phyloP scores from a whole-genome alignment of 164 flowering plant genomes.

The Magnolia officinalis region DNA sequence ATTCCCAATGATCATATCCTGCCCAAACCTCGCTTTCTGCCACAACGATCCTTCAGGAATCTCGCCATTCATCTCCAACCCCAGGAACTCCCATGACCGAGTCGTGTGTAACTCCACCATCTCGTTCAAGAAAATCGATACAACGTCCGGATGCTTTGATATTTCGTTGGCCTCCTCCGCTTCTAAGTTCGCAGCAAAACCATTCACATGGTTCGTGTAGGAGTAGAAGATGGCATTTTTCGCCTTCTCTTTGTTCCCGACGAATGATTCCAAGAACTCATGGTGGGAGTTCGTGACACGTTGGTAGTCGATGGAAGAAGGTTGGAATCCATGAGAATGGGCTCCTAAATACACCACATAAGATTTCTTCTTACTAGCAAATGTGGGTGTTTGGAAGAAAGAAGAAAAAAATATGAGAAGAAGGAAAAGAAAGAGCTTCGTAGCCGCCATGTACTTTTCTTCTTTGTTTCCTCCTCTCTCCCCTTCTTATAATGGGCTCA shows the following conservation, averaged over 20 bases:
- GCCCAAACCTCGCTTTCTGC: constrained; percentile 31
- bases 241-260: constrained; percentile 44
- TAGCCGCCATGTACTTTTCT: too few relatives aligned
- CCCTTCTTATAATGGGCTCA: too few relatives aligned
- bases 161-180: constrained; percentile 56
- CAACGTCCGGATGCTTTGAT: constrained; percentile 41
- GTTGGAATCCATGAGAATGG: constrained; percentile 34
- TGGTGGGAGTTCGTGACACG: constrained; percentile 41
- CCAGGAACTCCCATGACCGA: constrained; percentile 52
- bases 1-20: constrained; percentile 38
- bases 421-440: neutral
- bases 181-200: constrained; percentile 62
- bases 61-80: neutral
- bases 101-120: constrained; percentile 44
- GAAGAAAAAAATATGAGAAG: neutral
- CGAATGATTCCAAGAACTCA: constrained; percentile 38
- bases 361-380: neutral
- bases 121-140: constrained; percentile 41
- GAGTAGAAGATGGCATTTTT: constrained; percentile 52
- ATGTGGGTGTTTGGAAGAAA: neutral
- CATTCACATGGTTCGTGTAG: constrained; percentile 53
- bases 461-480: too few relatives aligned
- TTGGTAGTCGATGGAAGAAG: constrained; percentile 25
- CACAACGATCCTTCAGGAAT: constrained; percentile 24
- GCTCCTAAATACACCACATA: constrained; percentile 55